phyloP scores from a whole-genome alignment of 2,329 filamentous ascomycete species.

The Dactylonectria estremocensis region DNA sequence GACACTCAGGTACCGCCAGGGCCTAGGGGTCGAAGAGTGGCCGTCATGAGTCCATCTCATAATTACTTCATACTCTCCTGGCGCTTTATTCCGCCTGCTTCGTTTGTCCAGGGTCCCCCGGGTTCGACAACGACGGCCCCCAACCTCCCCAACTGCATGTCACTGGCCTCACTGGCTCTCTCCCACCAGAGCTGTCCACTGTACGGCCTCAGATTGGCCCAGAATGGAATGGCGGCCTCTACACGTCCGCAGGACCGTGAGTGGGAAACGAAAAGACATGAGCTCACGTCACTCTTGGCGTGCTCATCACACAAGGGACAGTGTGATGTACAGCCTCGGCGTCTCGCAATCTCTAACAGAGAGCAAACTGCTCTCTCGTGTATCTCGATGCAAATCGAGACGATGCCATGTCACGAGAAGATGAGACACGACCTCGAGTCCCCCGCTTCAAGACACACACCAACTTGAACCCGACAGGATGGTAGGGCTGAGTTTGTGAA shows the following conservation, averaged over 20 bases:
- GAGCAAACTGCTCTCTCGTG: background rate
- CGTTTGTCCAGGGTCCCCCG: background rate
- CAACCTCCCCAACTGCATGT: background rate
- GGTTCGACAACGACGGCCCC: background rate
- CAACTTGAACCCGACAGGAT: background rate
- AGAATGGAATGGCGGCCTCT: constrained; percentile 1
- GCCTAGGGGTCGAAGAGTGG: background rate
- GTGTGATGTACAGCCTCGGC: background rate
- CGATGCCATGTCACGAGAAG: background rate
- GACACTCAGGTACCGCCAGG: background rate
- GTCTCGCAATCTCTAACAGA: constrained; percentile 1
- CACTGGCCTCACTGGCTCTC: background rate
- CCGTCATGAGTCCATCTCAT: background rate
- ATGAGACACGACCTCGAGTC: background rate
- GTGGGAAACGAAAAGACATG: constrained; percentile 1
- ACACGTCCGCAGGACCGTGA: background rate
- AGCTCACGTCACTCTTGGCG: constrained; percentile 9
- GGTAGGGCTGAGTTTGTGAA: constrained; percentile 1
- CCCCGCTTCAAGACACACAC: background rate
- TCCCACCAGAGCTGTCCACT: constrained; percentile 1
- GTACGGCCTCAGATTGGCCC: background rate
- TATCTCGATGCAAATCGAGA: background rate
- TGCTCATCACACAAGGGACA: background rate
- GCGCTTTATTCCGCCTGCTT: constrained; percentile 1
- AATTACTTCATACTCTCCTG: no score